Conservation (phyloP, 208 protist species). For the Paratrypanosoma confusum region DNA sequence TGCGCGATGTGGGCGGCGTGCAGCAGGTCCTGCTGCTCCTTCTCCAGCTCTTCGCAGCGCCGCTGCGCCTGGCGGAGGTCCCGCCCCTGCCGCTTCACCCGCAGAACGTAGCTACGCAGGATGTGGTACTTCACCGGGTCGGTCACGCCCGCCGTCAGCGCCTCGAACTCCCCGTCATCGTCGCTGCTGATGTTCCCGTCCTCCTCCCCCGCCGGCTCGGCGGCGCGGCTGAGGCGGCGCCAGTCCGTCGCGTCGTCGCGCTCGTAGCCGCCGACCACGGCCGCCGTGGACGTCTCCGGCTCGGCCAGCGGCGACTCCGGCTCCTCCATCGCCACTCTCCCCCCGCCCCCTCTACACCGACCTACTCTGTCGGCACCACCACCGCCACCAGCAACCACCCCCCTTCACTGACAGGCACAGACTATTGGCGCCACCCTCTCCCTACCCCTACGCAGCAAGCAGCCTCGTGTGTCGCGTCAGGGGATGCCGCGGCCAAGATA, state of each 20-base stretch:
- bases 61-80: conserved; percentile 7
- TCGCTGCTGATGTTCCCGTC: conserved; percentile 23
- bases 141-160: conserved; percentile 9
- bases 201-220: neutral
- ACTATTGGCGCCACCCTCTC: too few species aligned
- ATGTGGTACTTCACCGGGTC: conserved; percentile 17
- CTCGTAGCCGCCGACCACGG: too few species aligned
- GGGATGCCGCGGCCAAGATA: too few species aligned
- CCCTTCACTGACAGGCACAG: too few species aligned
- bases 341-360: too few species aligned
- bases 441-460: too few species aligned
- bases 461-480: too few species aligned
- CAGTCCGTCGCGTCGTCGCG: neutral
- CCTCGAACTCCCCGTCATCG: conserved; percentile 25
- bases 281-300: too few species aligned
- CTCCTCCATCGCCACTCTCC: too few species aligned
- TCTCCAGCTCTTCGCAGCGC: conserved; percentile 17
- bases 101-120: conserved; percentile 17
- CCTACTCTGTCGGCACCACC: too few species aligned
- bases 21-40: conserved; percentile 15
- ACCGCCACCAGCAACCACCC: too few species aligned
- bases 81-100: conserved; percentile 21
- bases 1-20: conserved; percentile 2
- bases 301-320: too few species aligned
- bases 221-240: neutral